A percentile compares a stretch with the other conserved stretches of the same genome.
These are phyloP conservation scores for Scedosporium dehoogii DNA, from an alignment of 2,329 filamentous ascomycete genomes.

Conservation along the genomic window DNA sequence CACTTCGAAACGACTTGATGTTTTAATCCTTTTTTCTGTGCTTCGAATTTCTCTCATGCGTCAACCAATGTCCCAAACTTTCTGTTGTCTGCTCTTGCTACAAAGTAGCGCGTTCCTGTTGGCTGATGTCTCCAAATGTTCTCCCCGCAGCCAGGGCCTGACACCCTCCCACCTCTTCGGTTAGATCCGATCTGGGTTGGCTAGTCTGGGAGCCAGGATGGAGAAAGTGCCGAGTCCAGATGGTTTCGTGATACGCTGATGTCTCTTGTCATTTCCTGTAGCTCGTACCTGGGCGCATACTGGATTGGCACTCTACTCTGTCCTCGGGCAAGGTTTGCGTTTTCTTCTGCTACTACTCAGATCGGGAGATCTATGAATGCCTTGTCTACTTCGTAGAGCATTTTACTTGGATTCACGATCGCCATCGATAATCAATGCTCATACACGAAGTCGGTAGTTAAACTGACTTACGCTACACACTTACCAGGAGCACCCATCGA, in stretches of 20 bases:
- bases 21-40: neutral
- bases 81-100: too few relatives aligned
- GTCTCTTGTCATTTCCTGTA: too few relatives aligned
- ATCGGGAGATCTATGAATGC: too few relatives aligned
- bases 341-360: too few relatives aligned
- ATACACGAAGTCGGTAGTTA: neutral
- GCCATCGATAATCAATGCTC: neutral
- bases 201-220: too few relatives aligned
- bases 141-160: neutral
- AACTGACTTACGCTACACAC: neutral
- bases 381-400: too few relatives aligned
- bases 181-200: neutral
- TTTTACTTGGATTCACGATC: neutral
- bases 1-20: neutral
- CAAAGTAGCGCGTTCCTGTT: too few relatives aligned
- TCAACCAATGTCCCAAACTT: neutral
- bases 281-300: too few relatives aligned
- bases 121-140: too few relatives aligned
- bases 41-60: neutral
- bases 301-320: too few relatives aligned
- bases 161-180: neutral
- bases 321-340: too few relatives aligned
- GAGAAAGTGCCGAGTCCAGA: neutral
- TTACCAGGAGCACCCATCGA: neutral
- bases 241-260: neutral